Conservation (phyloP, 441 rosid species). For the Pelargonium australe region DNA sequence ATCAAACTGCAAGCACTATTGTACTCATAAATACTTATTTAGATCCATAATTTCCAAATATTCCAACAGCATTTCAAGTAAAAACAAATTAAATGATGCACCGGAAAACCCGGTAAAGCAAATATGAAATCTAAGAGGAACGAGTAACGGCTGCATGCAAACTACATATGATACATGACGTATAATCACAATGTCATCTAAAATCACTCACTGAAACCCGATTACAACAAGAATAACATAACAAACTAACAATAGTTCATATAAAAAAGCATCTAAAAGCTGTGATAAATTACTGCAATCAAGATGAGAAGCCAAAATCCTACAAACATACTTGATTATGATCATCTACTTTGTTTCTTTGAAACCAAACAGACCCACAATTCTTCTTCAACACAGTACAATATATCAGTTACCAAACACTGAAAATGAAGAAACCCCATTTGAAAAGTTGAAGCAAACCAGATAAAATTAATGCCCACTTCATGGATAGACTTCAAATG, state of each 20-base stretch:
- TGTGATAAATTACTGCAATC: neutral
- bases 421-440: neutral
- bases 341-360: neutral
- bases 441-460: neutral
- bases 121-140: neutral
- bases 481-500: neutral
- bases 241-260: neutral
- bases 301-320: neutral
- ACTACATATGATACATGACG: neutral
- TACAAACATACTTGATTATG: neutral
- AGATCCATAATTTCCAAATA: too few species aligned
- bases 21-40: too few species aligned
- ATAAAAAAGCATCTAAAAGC: neutral
- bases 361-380: neutral
- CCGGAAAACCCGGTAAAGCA: neutral
- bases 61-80: neutral
- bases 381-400: neutral
- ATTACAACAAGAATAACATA: neutral
- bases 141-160: neutral
- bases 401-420: neutral
- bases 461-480: neutral
- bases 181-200: neutral
- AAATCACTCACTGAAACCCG: neutral
- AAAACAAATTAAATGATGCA: neutral
- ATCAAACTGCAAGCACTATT: too few species aligned